Evolutionary conservation across 2,329 filamentous ascomycete species (phyloP).

Genomic region (Calonectria honghensis): DNA sequence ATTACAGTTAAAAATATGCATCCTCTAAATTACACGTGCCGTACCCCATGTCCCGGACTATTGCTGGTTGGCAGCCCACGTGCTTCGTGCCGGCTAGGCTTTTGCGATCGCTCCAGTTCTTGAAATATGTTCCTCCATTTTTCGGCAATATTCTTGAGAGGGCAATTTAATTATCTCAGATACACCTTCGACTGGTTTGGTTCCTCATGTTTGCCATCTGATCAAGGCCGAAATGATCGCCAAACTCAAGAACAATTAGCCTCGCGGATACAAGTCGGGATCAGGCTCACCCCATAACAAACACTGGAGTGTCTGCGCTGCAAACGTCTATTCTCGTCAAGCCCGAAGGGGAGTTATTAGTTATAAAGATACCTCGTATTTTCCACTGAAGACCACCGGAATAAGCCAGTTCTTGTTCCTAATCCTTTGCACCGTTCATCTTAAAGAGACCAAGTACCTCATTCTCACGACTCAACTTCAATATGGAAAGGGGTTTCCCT

Average conservation of each 20-base stretch:
- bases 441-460: background rate
- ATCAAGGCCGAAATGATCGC: background rate
- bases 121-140: background rate
- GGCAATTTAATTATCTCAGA: too few species aligned
- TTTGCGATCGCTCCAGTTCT: background rate
- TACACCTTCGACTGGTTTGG: background rate
- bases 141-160: too few species aligned
- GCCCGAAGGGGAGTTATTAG: too few species aligned
- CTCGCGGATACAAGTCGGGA: background rate
- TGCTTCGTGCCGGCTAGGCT: background rate
- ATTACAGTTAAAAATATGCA: background rate
- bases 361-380: background rate
- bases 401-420: background rate
- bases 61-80: background rate
- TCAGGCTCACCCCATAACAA: background rate
- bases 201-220: background rate
- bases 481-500: too few species aligned
- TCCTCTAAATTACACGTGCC: too few species aligned
- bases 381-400: background rate
- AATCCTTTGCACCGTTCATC: background rate
- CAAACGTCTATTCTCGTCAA: background rate
- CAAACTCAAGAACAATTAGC: slow-evolving; percentile 5
- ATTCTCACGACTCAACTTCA: too few species aligned
- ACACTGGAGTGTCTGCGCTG: too few species aligned
- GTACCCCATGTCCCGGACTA: background rate